Evolutionary conservation across 495 filamentous ascomycete genomes (phyloP), one percentile per base, ranked within the genome.

Genomic region (Evansstolkia leycettana): DNA sequence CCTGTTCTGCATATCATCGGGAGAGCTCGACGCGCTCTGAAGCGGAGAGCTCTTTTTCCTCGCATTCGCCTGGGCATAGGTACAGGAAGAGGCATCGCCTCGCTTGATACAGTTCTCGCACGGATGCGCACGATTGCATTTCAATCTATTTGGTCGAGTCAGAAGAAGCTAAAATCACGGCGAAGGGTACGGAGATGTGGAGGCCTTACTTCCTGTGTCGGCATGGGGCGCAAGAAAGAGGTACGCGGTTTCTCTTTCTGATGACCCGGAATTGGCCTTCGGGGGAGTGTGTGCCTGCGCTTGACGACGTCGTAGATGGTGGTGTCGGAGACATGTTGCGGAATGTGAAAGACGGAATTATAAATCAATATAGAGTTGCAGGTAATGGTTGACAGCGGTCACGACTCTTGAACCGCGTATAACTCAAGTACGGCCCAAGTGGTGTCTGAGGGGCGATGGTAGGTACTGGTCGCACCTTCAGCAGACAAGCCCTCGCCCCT

Each of bases 1-100:
- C 53, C 90, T 82, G 50, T 88, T 92, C 61, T 99, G 90, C 90
- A 99, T 99, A 57, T 95, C 90, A 70, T 94, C 89, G 17, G 90
- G 76, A 10, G 81, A 68, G 35, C 72, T 63, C 45, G 67, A 61
- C 50, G 73, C 62, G 43, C 61, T 57, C 37, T 68, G 60, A 38
- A 73, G 72, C 52, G 72, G 58, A 37, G 71, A 58, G 48, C 78
- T 76, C 70, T 84, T 92, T 54, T 82, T 85, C 44, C 88, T 80
- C 29, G 65, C 71, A 28, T 73, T 71, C 14, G 80, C 74, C 40
- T 84, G 73, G 20, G 90, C 90, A 67, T 96, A 99, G 39, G 81
- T 82, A 60, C 90, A 99, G 25, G 83, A 83, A 34, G 70, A 55
- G 7, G 83, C 75, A 57, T 94, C 88, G 18, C 78, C 78, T 33